Evolutionary conservation across 1,284 basidiomycete species (phyloP), one percentile per base, ranked within the genome.

Genomic region (Malassezia japonica): DNA sequence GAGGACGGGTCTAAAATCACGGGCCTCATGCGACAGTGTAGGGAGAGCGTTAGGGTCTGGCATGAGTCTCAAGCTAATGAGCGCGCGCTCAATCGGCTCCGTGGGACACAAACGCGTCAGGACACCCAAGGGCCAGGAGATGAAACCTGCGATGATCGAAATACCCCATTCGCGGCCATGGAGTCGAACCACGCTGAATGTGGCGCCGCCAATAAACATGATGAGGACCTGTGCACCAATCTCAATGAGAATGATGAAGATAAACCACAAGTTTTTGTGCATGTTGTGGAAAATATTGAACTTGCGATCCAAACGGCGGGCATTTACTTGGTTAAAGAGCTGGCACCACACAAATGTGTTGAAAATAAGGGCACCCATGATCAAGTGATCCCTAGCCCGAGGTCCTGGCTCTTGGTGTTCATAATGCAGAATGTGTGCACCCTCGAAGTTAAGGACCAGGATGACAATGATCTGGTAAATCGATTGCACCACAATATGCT

Each of bases 331-430:
- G 77, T 95, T 95, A 76, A 72, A 72, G 16, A 72, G 51, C 54
- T 67, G 65, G 43, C 87, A 87, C 75, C 95, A 96, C 38, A 98
- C 92, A 68, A 95, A 98, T 15, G 83, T 79, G 72, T 96, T 98
- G 82, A 98, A 98, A 34, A 95, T 86, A 12, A 96, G 78, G 0
- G 91, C 89, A 64, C 83, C 82, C 10, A 92, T 78, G 13, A 32
- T 16, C 34, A 58, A 46, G 15, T 60, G 54, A 24, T 79, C 75
- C n/a, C 53, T 52, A 44, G 82, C 77, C 6, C n/a, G 21, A 20
- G 49, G 32, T 18, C 31, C 47, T 4, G 46, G 39, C 3, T 81
- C 80, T 18, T 46, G 41, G 12, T 48, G 44, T 38, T 61, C 49
- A 48, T 70, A 37, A 34, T 50, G 45, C 39, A 95, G 79, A 55